Evolutionary conservation across 148 eudicot species (phyloP).

Genomic region (Amaranthus palmeri): DNA sequence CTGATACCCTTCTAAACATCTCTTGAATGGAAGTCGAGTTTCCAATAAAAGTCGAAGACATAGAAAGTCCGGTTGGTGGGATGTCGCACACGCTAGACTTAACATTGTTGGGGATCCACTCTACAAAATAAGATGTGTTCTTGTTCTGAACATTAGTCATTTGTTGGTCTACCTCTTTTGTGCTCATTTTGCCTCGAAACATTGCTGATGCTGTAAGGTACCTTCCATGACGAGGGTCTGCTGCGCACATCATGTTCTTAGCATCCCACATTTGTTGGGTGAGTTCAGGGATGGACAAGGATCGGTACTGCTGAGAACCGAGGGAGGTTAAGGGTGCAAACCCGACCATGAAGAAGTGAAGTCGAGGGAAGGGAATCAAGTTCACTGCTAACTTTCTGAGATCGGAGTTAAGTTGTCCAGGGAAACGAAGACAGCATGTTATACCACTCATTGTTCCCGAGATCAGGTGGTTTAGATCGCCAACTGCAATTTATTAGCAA

Average conservation of each 20-base stretch:
- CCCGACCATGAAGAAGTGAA: slow-evolving; percentile 82
- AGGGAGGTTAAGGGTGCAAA: slow-evolving; percentile 66
- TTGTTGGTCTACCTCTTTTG: slow-evolving; percentile 65
- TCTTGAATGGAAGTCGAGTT: slow-evolving; percentile 61
- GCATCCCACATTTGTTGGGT: slow-evolving; percentile 87
- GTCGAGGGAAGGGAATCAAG: slow-evolving; percentile 75
- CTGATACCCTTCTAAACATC: slow-evolving; percentile 53
- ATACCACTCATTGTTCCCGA: slow-evolving; percentile 73
- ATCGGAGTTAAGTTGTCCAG: slow-evolving; percentile 73
- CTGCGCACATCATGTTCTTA: slow-evolving; percentile 86
- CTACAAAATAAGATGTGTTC: slow-evolving; percentile 66
- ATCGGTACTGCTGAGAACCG: slow-evolving; percentile 51
- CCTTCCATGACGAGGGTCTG: slow-evolving; percentile 72
- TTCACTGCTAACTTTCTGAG: slow-evolving; percentile 69
- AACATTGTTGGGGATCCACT: slow-evolving; percentile 73
- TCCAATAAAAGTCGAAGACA: slow-evolving; percentile 59
- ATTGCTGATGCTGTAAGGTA: slow-evolving; percentile 81
- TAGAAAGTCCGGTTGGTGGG: slow-evolving; percentile 51
- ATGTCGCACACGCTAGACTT: slow-evolving; percentile 65
- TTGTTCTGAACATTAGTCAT: slow-evolving; percentile 64
- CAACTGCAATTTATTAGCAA: slow-evolving; percentile 34
- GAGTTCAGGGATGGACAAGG: slow-evolving; percentile 64
- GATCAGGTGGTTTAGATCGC: slow-evolving; percentile 68
- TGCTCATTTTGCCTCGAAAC: slow-evolving; percentile 82
- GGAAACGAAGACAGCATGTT: slow-evolving; percentile 72